Evolutionary conservation across 345 rosid genomes (phyloP), one percentile per base, ranked within the genome.

Genomic region (Pelargonium nanum): DNA sequence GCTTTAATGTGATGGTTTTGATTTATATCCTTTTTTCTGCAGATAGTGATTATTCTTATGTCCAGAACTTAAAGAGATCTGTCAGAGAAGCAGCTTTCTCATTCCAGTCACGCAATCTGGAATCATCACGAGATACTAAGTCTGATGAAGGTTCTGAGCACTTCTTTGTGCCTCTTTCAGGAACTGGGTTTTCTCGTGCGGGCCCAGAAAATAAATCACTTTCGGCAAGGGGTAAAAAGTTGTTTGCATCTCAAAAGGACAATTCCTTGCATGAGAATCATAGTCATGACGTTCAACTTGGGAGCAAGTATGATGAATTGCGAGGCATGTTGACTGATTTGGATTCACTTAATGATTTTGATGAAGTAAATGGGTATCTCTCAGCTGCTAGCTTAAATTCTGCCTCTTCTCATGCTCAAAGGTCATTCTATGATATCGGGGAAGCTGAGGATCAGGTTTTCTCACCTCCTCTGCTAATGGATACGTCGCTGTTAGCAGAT

Each of bases 381-480:
- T 86, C 91, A 10, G 77, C 77, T 22, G 66, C 78, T 66, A 80
- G 83, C 52, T 78, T 87, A 68, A 82, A 85, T 74, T 81, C 74
- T 77, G 77, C 70, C 48, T 65, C 80, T 64, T 75, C 85, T 20
- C 84, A 82, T 70, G 63, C 80, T 25, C 86, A 74, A 16, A 79
- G 75, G 58, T 79, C 81, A 0, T 81, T 81, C 69, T 89, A 73
- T 74, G 90, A 83, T 52, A 61, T 81, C 63, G 91, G 87, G 56
- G 96, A 81, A 64, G 59, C 68, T 22, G 78, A 75, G 63, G 87
- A 81, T 69, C 86, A 84, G 80, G 96, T 85, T 44, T 86, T 86
- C 70, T 93, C 99, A 9, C 97, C 99, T 54, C 99, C 90, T 76
- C 72, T 93, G 65, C 75, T 93, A 44, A 77, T 88, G 85, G 96